These are phyloP conservation scores for Oleoguttula mirabilis DNA, from an alignment of 495 filamentous ascomycete genomes.

Conservation along the genomic window DNA sequence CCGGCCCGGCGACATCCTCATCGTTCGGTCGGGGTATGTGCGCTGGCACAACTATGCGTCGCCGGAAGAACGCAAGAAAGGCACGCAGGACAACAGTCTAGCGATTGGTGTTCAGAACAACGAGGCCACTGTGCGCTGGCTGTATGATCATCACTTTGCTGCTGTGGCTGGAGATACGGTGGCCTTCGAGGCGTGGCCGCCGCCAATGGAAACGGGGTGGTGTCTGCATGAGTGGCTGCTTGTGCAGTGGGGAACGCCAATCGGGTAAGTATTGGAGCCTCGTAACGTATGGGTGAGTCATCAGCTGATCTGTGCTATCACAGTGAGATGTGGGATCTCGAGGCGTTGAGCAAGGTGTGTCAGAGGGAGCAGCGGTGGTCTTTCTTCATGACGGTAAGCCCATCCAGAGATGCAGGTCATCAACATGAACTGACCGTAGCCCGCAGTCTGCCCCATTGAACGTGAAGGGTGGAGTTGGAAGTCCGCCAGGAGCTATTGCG, in stretches of 20 bases:
- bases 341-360: constrained; percentile 37
- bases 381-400: constrained; percentile 46
- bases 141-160: constrained; percentile 40
- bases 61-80: constrained; percentile 22
- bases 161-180: constrained; percentile 41
- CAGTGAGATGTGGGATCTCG: constrained; percentile 50
- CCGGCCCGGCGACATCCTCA: constrained; percentile 42
- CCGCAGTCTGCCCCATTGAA: constrained; percentile 43
- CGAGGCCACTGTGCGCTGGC: constrained; percentile 35
- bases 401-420: too few relatives aligned
- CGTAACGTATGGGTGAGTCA: too few relatives aligned
- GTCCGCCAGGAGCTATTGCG: constrained; percentile 37
- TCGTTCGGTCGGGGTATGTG: constrained; percentile 42
- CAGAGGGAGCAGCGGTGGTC: constrained; percentile 32
- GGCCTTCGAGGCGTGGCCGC: constrained; percentile 37
- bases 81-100: constrained; percentile 23
- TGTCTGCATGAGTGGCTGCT: constrained; percentile 43
- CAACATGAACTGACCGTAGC: too few relatives aligned
- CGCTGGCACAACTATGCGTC: constrained; percentile 32
- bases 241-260: constrained; percentile 44
- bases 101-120: constrained; percentile 37
- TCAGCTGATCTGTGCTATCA: too few relatives aligned
- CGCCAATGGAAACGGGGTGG: constrained; percentile 10
- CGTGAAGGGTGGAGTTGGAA: constrained; percentile 42
- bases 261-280: too few relatives aligned